A percentile compares a stretch with the other conserved stretches of the same genome.
phyloP scores from a whole-genome alignment of 2,329 filamentous ascomycete species.

The Fusarium sublunatum region DNA sequence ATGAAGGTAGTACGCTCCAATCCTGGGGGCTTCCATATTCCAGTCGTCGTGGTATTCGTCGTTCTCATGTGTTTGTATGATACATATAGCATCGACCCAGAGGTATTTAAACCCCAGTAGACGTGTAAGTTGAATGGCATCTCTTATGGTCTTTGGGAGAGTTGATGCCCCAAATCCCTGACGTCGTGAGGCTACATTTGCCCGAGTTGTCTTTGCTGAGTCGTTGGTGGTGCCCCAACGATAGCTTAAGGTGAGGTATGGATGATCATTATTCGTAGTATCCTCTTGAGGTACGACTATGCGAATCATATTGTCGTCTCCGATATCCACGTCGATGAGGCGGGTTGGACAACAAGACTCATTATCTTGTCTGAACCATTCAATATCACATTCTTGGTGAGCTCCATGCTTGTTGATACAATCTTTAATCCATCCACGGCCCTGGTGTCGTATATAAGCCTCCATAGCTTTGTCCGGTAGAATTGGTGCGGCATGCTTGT shows the following conservation, averaged over 20 bases:
- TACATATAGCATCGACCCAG: slow-evolving; percentile 17
- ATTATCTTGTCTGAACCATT: slow-evolving; percentile 8
- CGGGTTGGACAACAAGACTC: not conserved
- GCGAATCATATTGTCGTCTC: not conserved
- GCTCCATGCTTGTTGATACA: slow-evolving; percentile 1
- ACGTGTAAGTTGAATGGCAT: slow-evolving; percentile 7
- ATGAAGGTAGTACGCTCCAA: slow-evolving; percentile 21
- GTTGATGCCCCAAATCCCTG: not conserved
- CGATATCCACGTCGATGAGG: slow-evolving; percentile 1
- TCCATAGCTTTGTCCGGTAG: not conserved
- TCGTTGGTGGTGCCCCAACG: slow-evolving; percentile 4
- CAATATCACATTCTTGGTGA: slow-evolving; percentile 5
- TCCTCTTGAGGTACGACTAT: not conserved
- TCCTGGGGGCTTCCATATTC: slow-evolving; percentile 9
- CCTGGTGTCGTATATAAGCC: not conserved
- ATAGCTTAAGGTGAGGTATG: slow-evolving; percentile 6
- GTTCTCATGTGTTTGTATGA: not conserved
- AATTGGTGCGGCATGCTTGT: not conserved
- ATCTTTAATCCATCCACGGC: not conserved
- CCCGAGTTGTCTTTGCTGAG: not conserved
- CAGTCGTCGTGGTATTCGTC: slow-evolving; percentile 12
- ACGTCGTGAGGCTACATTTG: not conserved
- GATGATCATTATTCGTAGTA: not conserved
- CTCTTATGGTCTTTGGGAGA: slow-evolving; percentile 2
- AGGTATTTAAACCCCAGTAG: slow-evolving; percentile 9